Evolutionary conservation across 2,329 filamentous ascomycete genomes (phyloP).

Genomic region (Colletotrichum falcatum): DNA sequence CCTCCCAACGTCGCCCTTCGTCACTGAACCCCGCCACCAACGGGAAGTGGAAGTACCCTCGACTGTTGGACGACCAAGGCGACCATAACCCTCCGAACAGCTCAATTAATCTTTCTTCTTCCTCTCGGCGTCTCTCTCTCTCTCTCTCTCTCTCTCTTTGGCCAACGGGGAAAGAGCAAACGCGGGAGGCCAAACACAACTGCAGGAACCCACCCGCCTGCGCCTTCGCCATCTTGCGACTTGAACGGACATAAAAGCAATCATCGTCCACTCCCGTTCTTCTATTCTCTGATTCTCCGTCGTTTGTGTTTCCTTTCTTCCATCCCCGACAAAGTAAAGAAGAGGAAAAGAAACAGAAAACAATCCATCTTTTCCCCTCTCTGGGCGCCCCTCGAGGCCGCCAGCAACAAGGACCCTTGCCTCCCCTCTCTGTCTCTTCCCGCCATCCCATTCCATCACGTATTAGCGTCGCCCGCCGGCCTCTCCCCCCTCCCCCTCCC

Average conservation of each 20-base stretch:
- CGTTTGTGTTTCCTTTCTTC: background rate
- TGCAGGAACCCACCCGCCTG: conserved; percentile 13
- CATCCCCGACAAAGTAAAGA: no score
- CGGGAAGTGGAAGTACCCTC: background rate
- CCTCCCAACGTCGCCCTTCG: background rate
- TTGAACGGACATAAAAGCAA: background rate
- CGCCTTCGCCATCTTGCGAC: background rate
- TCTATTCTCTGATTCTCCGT: no score
- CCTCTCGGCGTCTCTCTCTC: background rate
- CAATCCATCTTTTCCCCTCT: background rate
- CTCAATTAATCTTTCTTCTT: background rate
- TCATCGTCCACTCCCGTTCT: background rate
- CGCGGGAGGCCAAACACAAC: background rate
- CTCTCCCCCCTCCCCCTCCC: no score
- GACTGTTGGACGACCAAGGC: background rate
- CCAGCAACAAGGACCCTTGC: background rate
- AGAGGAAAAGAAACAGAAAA: no score
- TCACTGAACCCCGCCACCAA: no score
- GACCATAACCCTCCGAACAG: background rate
- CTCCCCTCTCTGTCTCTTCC: background rate
- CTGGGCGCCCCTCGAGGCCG: background rate
- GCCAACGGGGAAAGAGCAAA: conserved; percentile 6
- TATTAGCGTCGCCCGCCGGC: background rate
- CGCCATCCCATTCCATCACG: background rate
- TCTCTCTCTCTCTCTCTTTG: background rate